A percentile compares a stretch with the other conserved stretches of the same genome.
Evolutionary conservation across 805 yeast species (phyloP).

Genomic region (Wickerhamiella sorbophila): DNA sequence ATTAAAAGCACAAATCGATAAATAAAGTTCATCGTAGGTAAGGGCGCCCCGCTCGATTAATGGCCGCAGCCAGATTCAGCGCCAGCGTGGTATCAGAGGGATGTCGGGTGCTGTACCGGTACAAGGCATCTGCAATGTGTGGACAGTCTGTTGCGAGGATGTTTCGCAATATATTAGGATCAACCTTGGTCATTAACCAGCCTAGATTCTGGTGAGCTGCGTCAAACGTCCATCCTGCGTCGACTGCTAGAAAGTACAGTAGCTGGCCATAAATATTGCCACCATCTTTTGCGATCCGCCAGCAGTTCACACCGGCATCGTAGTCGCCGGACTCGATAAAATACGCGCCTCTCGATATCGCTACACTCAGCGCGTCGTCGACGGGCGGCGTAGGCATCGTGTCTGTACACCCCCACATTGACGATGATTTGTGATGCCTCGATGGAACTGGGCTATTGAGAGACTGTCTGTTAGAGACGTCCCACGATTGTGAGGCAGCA

Average conservation of each 20-base stretch:
- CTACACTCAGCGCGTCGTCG: not conserved
- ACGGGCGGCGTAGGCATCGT: not conserved
- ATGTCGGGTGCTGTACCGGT: not conserved
- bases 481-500: not conserved
- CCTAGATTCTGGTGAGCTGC: not conserved
- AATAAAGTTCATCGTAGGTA: not conserved
- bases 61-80: not conserved
- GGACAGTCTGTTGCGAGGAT: not conserved
- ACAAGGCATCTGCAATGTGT: not conserved
- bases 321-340: constrained; percentile 37
- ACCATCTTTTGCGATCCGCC: constrained; percentile 47
- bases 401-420: not conserved
- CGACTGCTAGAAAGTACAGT: constrained; percentile 40
- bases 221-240: constrained; percentile 3
- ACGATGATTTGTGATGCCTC: not conserved
- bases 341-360: not conserved
- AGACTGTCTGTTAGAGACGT: not conserved
- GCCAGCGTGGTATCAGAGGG: not conserved
- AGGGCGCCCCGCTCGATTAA: not conserved
- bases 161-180: not conserved
- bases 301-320: constrained; percentile 54
- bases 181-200: not conserved
- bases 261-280: constrained; percentile 55
- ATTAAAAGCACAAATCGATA: not conserved
- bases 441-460: not conserved